Percentiles rank a stretch among this genome's conserved stretches.
Evolutionary conservation across 768 basidiomycete species (phyloP).

Genomic region (Leccinum broughii): DNA sequence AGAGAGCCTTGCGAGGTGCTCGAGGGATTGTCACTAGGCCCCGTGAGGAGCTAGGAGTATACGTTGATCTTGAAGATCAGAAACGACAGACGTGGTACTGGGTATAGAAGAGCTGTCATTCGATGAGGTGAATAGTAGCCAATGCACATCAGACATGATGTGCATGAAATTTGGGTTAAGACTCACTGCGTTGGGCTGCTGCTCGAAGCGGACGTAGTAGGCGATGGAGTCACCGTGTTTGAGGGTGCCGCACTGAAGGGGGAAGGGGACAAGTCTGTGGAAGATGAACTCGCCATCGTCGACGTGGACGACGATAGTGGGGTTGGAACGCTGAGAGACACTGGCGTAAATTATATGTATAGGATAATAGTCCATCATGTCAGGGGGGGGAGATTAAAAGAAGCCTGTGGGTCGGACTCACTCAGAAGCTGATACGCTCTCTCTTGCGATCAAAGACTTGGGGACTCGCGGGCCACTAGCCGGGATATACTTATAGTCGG

Average conservation of each 20-base stretch:
- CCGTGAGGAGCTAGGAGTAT: background rate
- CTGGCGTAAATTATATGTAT: constrained; percentile 1
- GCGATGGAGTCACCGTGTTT: background rate
- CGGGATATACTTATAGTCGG: background rate
- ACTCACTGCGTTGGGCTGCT: constrained; percentile 3
- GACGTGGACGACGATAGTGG: background rate
- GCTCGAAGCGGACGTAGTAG: background rate
- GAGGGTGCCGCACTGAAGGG: background rate
- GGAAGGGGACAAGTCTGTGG: background rate
- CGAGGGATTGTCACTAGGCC: background rate
- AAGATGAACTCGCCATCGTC: background rate
- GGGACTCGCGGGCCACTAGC: background rate
- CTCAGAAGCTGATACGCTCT: background rate
- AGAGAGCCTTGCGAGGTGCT: background rate
- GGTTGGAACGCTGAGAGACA: background rate
- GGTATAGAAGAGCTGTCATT: background rate
- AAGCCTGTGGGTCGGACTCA: background rate
- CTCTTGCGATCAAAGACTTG: background rate
- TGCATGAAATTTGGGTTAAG: background rate
- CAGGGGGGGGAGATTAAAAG: background rate
- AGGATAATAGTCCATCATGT: background rate
- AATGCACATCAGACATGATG: background rate
- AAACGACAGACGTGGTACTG: background rate
- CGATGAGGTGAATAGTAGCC: background rate
- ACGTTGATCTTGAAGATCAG: background rate